Base-by-base conservation (phyloP, 208 protist genomes). In the Naegleria gruberi region DNA sequence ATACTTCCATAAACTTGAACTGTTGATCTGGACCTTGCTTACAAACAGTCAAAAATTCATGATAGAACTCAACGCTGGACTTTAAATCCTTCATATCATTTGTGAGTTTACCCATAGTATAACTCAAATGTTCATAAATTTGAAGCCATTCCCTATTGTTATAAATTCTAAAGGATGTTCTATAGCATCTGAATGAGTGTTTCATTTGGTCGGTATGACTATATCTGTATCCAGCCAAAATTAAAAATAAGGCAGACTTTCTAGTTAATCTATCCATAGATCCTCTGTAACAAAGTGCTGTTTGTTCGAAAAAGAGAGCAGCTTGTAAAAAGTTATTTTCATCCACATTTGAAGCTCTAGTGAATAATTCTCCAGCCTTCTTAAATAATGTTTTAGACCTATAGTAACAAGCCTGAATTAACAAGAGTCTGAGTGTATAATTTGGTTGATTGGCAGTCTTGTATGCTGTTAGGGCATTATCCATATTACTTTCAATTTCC, bases 181-280 rank as follows among this genome's bases (percentile, higher is more conserved):
- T 34, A 87, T 87, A 87, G 19, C 83, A 87, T 87, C 83, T 45
- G 37, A 44, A 55, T 5, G 83, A 30, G 44, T 87, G 83, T 51
- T 87, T 30, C 0, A 55, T 55, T 46, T 46, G 41, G 37, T 45
- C 34, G 0, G 83, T 42, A 26, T 87, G 83, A 87, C 26, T 34
- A 55, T 55, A 88, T 43, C 46, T 47, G 12, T 41, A 65, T 37
- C 84, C 84, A 44, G 84, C 43, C 6, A 88, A 65, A 6, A 88
- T 65, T 8, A 88, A 46, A 65, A 88, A 88, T 42, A 88, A 26
- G 19, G 84, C 84, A 26, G 26, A 88, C 42, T 88, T 88, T 88
- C 84, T 88, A 26, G 43, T 65, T 30, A 65, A 10, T 15, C n/a
- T 87, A 41, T 26, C 30, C 42, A 34, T 46, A 34, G 8, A 10